Conservation (phyloP, 169 alveolate genomes). For the Cryptosporidium viatorum region DNA sequence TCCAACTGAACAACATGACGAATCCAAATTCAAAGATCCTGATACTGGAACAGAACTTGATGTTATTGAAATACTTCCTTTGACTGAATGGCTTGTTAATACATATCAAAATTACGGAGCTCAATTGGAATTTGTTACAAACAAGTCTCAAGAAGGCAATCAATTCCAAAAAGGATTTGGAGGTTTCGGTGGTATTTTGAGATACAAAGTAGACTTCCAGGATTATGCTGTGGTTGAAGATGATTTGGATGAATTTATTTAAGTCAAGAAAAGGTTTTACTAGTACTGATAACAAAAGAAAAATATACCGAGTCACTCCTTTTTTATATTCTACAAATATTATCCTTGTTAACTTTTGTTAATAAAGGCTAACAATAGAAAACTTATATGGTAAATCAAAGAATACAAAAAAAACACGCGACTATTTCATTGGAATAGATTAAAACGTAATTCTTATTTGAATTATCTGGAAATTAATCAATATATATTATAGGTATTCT, state of each 20-base stretch:
- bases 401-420: too few species aligned
- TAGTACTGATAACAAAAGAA: too few species aligned
- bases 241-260: slow-evolving; percentile 80
- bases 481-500: slow-evolving; percentile 2
- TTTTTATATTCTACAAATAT: too few species aligned
- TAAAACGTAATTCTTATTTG: background rate
- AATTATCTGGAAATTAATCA: background rate
- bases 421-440: background rate
- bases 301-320: background rate
- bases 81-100: slow-evolving; percentile 97
- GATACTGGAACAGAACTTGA: slow-evolving; percentile 91
- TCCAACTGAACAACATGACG: slow-evolving; percentile 84
- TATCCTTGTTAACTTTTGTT: too few species aligned
- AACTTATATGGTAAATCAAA: background rate
- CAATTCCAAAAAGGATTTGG: slow-evolving; percentile 98
- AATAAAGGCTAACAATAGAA: too few species aligned
- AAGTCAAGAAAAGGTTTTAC: background rate
- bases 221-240: slow-evolving; percentile 80
- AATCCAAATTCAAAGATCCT: slow-evolving; percentile 79
- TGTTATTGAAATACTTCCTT: slow-evolving; percentile 89
- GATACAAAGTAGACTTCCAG: slow-evolving; percentile 93
- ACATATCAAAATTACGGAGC: slow-evolving; percentile 95
- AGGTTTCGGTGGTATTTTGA: slow-evolving; percentile 98
- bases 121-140: slow-evolving; percentile 94
- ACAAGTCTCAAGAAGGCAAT: slow-evolving; percentile 97